Evolutionary conservation across 257 asterid genomes (phyloP).

Genomic region (Mentha longifolia): DNA sequence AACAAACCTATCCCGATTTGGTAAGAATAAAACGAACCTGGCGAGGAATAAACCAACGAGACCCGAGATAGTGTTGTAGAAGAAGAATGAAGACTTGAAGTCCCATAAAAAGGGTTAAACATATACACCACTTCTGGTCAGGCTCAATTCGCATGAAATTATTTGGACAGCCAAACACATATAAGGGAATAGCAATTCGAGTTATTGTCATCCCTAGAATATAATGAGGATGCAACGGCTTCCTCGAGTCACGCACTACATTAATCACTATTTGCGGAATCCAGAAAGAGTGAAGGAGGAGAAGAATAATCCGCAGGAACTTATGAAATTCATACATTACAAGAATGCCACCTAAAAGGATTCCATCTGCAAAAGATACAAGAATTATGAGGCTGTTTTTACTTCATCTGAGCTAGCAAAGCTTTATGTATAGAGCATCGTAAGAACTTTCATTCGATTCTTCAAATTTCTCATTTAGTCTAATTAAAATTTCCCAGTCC

Average conservation of each 20-base stretch:
- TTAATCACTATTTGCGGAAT: slow-evolving; percentile 86
- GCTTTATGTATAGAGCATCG: no score
- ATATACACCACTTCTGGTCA: slow-evolving; percentile 72
- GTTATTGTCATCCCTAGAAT: slow-evolving; percentile 86
- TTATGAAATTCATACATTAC: slow-evolving; percentile 89
- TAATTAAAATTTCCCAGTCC: no score
- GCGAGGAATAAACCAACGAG: slow-evolving; percentile 94
- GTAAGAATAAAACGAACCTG: slow-evolving; percentile 56
- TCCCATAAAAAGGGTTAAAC: slow-evolving; percentile 71
- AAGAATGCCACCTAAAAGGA: slow-evolving; percentile 87
- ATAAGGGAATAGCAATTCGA: slow-evolving; percentile 85
- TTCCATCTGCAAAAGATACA: slow-evolving; percentile 74
- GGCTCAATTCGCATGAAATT: slow-evolving; percentile 95
- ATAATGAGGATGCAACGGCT: slow-evolving; percentile 93
- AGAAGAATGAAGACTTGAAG: slow-evolving; percentile 79
- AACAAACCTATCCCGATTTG: neutral
- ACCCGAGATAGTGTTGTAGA: slow-evolving; percentile 90
- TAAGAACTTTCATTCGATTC: no score
- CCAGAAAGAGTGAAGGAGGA: slow-evolving; percentile 93
- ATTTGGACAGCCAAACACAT: slow-evolving; percentile 87
- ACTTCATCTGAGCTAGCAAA: no score
- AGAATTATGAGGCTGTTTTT: neutral
- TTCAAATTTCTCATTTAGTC: no score
- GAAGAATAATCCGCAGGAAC: slow-evolving; percentile 70
- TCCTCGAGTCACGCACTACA: slow-evolving; percentile 84